phyloP scores from a whole-genome alignment of 176 grass and related monocot species.

The Musa acuminata region DNA sequence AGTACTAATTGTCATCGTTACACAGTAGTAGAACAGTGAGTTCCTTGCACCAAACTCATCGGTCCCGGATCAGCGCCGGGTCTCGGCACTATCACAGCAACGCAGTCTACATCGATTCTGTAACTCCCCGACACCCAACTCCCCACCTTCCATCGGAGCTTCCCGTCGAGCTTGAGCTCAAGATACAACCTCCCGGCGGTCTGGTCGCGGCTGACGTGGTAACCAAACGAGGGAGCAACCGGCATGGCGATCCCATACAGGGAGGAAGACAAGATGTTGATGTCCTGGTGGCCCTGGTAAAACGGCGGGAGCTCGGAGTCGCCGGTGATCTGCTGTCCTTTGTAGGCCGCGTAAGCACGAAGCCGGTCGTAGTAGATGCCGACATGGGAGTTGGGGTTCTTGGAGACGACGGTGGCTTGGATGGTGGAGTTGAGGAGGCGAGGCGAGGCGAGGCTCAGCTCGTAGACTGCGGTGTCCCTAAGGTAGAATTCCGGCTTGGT shows the following conservation, averaged over 20 bases:
- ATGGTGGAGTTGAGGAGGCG: conserved; percentile 24
- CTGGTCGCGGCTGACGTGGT: conserved; percentile 9
- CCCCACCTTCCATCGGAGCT: conserved; percentile 68
- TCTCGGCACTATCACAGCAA: conserved; percentile 9
- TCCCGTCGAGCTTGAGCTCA: conserved; percentile 37
- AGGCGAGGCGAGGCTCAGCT: conserved; percentile 5
- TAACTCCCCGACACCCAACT: conserved; percentile 46
- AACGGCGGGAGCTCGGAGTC: conserved; percentile 32
- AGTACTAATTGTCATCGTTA: background rate
- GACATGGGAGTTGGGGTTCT: conserved; percentile 61
- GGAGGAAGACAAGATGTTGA: conserved; percentile 29
- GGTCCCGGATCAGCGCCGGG: background rate
- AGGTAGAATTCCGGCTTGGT: conserved; percentile 51
- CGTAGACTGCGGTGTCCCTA: conserved; percentile 24
- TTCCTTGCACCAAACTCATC: background rate
- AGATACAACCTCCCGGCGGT: conserved; percentile 22
- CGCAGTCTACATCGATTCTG: conserved; percentile 45
- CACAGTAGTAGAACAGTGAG: background rate
- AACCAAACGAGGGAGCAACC: background rate
- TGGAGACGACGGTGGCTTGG: conserved; percentile 42
- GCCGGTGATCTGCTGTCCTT: conserved; percentile 27
- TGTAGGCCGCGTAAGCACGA: conserved; percentile 39
- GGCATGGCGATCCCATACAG: conserved; percentile 21
- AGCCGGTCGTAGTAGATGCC: conserved; percentile 53
- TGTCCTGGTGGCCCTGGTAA: conserved; percentile 33